A percentile compares a stretch with the other conserved stretches of the same genome.
phyloP scores from a whole-genome alignment of 129 eudicot genomes.

The Pulicaria dysenterica region DNA sequence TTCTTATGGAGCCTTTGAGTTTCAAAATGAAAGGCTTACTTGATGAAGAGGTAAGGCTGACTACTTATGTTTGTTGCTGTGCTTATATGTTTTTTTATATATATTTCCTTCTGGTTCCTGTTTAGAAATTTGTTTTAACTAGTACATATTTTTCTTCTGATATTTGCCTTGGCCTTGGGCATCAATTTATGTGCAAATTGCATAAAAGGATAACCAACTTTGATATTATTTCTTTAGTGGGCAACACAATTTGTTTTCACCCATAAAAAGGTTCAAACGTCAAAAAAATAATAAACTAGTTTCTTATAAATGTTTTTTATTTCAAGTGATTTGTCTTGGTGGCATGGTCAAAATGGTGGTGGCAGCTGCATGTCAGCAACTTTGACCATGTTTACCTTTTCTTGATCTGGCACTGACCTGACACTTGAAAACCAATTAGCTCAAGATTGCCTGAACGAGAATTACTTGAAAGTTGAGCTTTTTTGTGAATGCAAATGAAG shows the following conservation, averaged over 20 bases:
- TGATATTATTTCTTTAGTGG: background rate
- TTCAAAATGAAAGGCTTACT: constrained; percentile 49
- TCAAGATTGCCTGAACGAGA: background rate
- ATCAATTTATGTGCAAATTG: background rate
- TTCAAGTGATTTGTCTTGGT: background rate
- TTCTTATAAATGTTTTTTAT: background rate
- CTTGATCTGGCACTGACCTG: background rate
- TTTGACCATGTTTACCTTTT: background rate
- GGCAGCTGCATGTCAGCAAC: constrained; percentile 3
- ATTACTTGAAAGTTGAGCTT: background rate
- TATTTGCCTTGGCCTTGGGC: background rate
- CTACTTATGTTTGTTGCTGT: constrained; percentile 5
- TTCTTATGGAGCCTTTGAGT: constrained; percentile 69
- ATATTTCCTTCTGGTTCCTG: background rate
- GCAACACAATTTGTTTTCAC: background rate
- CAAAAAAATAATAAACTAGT: background rate
- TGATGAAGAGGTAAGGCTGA: constrained; percentile 41
- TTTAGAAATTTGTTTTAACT: background rate
- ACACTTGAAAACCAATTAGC: background rate
- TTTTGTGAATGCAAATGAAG: background rate
- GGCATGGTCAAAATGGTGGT: background rate
- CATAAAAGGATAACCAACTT: background rate
- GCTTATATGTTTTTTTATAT: background rate
- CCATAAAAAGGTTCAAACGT: background rate
- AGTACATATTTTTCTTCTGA: background rate